Evolutionary conservation across 805 yeast genomes (phyloP).

Genomic region (Myxozyma neotropica): DNA sequence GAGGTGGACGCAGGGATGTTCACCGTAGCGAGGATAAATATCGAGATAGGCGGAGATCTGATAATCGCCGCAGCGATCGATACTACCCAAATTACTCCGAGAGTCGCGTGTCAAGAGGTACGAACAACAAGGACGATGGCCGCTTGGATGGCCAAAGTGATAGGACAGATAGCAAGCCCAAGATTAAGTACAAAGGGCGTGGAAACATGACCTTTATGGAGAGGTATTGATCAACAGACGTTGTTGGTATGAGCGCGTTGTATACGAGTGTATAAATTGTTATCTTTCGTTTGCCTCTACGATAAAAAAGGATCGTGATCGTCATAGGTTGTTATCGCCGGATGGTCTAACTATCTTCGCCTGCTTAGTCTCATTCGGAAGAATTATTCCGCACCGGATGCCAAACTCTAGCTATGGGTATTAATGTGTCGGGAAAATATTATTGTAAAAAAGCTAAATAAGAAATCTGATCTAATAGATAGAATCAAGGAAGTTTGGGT

Average conservation of each 20-base stretch:
- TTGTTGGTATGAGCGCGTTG: neutral
- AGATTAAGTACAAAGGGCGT: conserved; percentile 23
- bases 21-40: neutral
- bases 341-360: no score
- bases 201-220: conserved; percentile 26
- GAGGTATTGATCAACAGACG: neutral
- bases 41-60: neutral
- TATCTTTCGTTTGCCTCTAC: no score
- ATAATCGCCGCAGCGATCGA: conserved; percentile 1
- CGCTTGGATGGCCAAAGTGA: neutral
- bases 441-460: no score
- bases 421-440: no score
- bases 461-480: no score
- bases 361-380: no score
- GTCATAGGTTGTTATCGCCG: no score
- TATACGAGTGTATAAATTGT: neutral
- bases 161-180: neutral
- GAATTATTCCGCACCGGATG: no score
- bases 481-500: no score
- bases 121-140: neutral
- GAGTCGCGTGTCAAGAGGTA: neutral
- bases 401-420: no score
- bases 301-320: no score
- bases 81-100: neutral
- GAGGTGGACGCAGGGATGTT: neutral